These are phyloP conservation scores for Nepenthes mirabilis DNA, from an alignment of 148 eudicot genomes.

Conservation along the genomic window DNA sequence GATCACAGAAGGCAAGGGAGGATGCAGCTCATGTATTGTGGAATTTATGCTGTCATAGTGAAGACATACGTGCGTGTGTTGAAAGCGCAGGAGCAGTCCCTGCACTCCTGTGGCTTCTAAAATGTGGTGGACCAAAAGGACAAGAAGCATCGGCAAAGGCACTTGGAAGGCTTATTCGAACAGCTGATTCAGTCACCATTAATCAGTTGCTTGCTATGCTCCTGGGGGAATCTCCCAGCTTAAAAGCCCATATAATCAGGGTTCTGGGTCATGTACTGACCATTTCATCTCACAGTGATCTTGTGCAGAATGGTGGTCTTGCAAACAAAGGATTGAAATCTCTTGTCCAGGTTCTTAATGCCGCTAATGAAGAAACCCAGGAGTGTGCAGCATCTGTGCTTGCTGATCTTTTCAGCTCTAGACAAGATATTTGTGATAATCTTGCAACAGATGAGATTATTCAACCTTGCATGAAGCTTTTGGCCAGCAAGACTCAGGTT, in stretches of 20 bases:
- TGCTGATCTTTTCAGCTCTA: constrained; percentile 59
- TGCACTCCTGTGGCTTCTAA: constrained; percentile 65
- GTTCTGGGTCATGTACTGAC: constrained; percentile 65
- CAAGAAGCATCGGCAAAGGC: constrained; percentile 68
- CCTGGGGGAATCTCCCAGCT: constrained; percentile 49
- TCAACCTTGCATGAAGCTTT: constrained; percentile 67
- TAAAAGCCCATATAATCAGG: constrained; percentile 42
- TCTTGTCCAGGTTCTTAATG: constrained; percentile 59
- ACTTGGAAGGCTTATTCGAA: constrained; percentile 40
- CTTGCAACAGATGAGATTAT: constrained; percentile 72
- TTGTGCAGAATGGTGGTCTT: constrained; percentile 43
- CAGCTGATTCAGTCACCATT: constrained; percentile 50
- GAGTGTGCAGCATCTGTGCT: constrained; percentile 70
- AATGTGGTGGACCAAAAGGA: constrained; percentile 54
- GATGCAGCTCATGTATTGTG: constrained; percentile 53
- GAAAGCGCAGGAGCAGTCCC: constrained; percentile 79
- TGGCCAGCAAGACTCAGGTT: constrained; percentile 58
- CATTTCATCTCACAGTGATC: constrained; percentile 48
- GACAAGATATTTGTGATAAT: constrained; percentile 64
- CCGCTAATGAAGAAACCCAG: constrained; percentile 56
- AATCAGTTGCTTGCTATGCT: constrained; percentile 75
- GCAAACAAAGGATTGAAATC: constrained; percentile 59
- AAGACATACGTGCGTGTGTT: constrained; percentile 74
- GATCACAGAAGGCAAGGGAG: constrained; percentile 69
- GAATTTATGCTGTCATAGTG: constrained; percentile 70